phyloP scores from a whole-genome alignment of 2,329 filamentous ascomycete species.

The Fusarium xyrophilum region DNA sequence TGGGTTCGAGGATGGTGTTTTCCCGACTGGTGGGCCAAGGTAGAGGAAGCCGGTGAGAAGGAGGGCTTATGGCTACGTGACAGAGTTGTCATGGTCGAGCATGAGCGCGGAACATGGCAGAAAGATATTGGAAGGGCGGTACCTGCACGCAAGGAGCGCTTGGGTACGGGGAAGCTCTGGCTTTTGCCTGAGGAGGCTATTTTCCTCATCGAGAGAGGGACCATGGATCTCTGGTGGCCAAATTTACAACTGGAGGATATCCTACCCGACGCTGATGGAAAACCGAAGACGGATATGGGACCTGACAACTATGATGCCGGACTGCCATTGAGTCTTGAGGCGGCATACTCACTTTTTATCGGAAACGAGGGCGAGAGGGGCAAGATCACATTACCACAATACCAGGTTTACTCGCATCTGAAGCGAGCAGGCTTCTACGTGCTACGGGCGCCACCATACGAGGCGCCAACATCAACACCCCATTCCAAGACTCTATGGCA shows the following conservation, averaged over 20 bases:
- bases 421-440: constrained; percentile 85
- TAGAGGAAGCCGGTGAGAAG: constrained; percentile 35
- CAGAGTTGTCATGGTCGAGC: constrained; percentile 71
- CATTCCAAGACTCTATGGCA: constrained; percentile 52
- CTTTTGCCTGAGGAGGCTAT: constrained; percentile 90
- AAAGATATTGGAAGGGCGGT: constrained; percentile 75
- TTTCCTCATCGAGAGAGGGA: constrained; percentile 87
- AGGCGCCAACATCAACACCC: constrained; percentile 27
- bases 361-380: constrained; percentile 70
- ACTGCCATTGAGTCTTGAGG: constrained; percentile 88
- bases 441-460: constrained; percentile 65
- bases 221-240: constrained; percentile 87
- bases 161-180: constrained; percentile 73
- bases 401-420: constrained; percentile 85
- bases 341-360: constrained; percentile 84
- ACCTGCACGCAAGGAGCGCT: constrained; percentile 61
- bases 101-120: constrained; percentile 74
- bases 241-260: constrained; percentile 57
- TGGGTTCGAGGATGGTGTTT: constrained; percentile 77
- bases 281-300: constrained; percentile 33
- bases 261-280: constrained; percentile 48
- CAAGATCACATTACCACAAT: constrained; percentile 75
- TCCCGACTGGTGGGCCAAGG: constrained; percentile 60
- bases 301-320: constrained; percentile 63
- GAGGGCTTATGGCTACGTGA: constrained; percentile 50